phyloP scores from a whole-genome alignment of 2,329 filamentous ascomycete species.

The Apiospora aurea region DNA sequence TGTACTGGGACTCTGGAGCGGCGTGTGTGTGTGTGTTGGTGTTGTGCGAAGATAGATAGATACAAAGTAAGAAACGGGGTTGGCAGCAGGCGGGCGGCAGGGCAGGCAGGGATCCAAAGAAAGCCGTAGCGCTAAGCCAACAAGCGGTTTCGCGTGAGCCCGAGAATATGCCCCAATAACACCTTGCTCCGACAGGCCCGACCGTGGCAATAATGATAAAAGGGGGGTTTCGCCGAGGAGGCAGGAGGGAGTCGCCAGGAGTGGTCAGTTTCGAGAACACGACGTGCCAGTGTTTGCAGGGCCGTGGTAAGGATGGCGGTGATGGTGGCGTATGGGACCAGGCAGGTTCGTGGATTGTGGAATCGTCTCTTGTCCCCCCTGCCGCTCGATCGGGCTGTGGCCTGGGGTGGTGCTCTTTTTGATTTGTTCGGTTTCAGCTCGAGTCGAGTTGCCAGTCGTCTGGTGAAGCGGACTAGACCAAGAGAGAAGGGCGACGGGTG shows the following conservation, averaged over 20 bases:
- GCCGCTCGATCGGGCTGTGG: constrained; percentile 10
- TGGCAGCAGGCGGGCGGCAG: constrained; percentile 11
- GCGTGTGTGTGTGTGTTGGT: not conserved
- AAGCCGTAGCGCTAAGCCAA: constrained; percentile 20
- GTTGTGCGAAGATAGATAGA: constrained; percentile 15
- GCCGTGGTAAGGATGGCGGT: constrained; percentile 15
- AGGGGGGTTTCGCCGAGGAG: constrained; percentile 7
- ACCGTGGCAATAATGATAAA: constrained; percentile 5
- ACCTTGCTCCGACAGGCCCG: not conserved
- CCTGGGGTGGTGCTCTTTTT: constrained; percentile 7
- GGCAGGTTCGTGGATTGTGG: constrained; percentile 13
- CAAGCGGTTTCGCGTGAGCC: constrained; percentile 18
- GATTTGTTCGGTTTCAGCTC: not conserved
- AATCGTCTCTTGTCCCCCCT: constrained; percentile 13
- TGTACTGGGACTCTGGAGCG: constrained; percentile 1
- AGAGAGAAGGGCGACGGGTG: not conserved
- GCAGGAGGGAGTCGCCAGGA: constrained; percentile 3
- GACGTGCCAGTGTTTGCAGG: constrained; percentile 6
- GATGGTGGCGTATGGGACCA: constrained; percentile 18
- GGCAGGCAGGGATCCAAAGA: constrained; percentile 21
- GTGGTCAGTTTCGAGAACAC: constrained; percentile 8
- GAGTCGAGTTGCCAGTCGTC: constrained; percentile 1
- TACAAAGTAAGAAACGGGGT: constrained; percentile 18
- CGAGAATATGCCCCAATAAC: not conserved
- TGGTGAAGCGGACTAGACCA: not conserved